Evolutionary conservation across 495 filamentous ascomycete species (phyloP).

Genomic region (Penicillium parvum): DNA sequence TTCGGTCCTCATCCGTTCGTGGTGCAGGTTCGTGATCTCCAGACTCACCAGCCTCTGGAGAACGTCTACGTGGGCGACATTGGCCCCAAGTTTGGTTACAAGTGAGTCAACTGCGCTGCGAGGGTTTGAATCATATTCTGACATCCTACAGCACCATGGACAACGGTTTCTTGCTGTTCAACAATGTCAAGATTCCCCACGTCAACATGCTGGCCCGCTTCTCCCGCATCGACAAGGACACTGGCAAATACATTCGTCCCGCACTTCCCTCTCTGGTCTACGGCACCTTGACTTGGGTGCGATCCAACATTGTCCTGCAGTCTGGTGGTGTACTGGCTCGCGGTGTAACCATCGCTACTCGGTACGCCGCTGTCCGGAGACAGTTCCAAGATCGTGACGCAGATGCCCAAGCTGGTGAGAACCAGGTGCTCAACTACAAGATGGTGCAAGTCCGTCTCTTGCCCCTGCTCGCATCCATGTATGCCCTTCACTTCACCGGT

Average conservation of each 20-base stretch:
- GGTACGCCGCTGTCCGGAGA: slow-evolving; percentile 63
- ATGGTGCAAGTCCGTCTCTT: slow-evolving; percentile 70
- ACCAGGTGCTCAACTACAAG: slow-evolving; percentile 68
- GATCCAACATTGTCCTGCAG: slow-evolving; percentile 65
- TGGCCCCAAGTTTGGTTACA: slow-evolving; percentile 70
- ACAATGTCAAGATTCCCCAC: slow-evolving; percentile 65
- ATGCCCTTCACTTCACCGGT: slow-evolving; percentile 70
- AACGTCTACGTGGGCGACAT: slow-evolving; percentile 70
- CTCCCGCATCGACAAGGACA: slow-evolving; percentile 56
- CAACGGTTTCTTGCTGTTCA: slow-evolving; percentile 71
- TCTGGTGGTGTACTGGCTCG: slow-evolving; percentile 64
- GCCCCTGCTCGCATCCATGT: slow-evolving; percentile 67
- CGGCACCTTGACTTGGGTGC: slow-evolving; percentile 69
- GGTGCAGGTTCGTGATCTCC: slow-evolving; percentile 65
- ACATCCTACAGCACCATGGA: slow-evolving; percentile 57
- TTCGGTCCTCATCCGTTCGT: slow-evolving; percentile 74
- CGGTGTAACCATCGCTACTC: slow-evolving; percentile 68
- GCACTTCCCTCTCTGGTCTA: slow-evolving; percentile 62
- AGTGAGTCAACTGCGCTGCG: slow-evolving; percentile 22
- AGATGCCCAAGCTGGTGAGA: slow-evolving; percentile 52
- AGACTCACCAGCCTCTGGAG: slow-evolving; percentile 66
- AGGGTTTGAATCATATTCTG: not conserved
- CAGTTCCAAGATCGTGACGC: slow-evolving; percentile 71
- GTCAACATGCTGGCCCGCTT: slow-evolving; percentile 65
- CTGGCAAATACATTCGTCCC: slow-evolving; percentile 59